Percentiles rank a stretch among this genome's conserved stretches.
Conservation (phyloP, 179 eudicot genomes). For the Spergularia azorica region DNA sequence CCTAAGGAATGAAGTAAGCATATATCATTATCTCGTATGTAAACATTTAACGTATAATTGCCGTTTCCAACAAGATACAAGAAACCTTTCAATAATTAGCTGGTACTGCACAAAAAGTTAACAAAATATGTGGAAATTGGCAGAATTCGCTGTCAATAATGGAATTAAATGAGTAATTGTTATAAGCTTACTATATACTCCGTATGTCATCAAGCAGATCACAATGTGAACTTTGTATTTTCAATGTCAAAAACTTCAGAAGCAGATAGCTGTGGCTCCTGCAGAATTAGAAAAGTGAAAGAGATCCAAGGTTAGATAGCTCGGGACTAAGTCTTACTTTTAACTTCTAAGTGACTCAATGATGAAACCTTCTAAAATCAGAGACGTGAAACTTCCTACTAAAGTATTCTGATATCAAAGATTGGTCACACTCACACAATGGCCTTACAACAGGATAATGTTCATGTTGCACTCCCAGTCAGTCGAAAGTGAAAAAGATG, state of each 20-base stretch:
- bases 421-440: not conserved
- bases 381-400: too few species aligned
- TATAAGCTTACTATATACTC: not conserved
- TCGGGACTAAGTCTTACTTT: not conserved
- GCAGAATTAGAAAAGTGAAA: slow-evolving; percentile 22
- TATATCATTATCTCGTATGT: not conserved
- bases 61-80: slow-evolving; percentile 11
- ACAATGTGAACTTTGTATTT: slow-evolving; percentile 27
- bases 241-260: slow-evolving; percentile 45
- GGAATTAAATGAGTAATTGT: not conserved
- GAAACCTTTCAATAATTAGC: not conserved
- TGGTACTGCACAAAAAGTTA: slow-evolving; percentile 6
- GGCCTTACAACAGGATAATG: not conserved
- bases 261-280: slow-evolving; percentile 66
- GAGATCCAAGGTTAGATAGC: not conserved
- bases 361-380: too few species aligned
- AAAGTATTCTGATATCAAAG: too few species aligned
- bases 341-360: too few species aligned
- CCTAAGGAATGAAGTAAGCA: not conserved
- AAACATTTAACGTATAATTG: not conserved
- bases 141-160: not conserved
- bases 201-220: slow-evolving; percentile 7
- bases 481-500: not conserved
- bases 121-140: not conserved
- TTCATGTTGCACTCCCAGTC: not conserved